Base-by-base conservation (phyloP, 306 rosid genomes). In the Dryas alaskensis region DNA sequence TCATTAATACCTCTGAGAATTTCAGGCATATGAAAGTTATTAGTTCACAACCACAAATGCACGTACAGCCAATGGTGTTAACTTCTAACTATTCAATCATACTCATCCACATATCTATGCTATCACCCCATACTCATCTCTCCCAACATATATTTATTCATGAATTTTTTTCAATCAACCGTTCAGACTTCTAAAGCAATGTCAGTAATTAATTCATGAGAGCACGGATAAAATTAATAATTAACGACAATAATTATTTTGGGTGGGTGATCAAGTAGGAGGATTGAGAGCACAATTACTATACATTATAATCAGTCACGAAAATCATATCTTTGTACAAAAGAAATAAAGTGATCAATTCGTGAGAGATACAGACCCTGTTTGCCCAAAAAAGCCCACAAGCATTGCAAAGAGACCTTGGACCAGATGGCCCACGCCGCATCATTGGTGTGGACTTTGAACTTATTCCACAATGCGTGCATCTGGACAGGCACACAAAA, bases 381-480 rank as follows among this genome's bases (percentile, higher is more conserved):
- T 89, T 93, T 71, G 98, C 89, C 98, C 98, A 93, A 72, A 93
- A 90, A 7, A 93, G 98, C 44, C 98, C 98, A 55, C 98, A 93
- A 37, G 98, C 98, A 69, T 93, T 93, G 89, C 98, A 93, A 47
- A 93, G 97, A 70, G 98, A 84, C 79, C 98, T 89, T 45, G 97
- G 97, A 66, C 98, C 98, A 79, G 92, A 73, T 57, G 98, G 98
- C 25, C 98, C 98, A 17, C 97, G 91, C 80, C 98, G 92, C 98
- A 93, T 93, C 98, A 93, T 93, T 65, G 98, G 98, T 53, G 98
- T 93, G 62, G 83, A 77, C 82, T 89, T 90, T 47, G 97, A 90
- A 81, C 97, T 93, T 85, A 67, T 85, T 84, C 98, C 97, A 45
- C 98, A 93, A 60, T 93, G 94, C 0, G 87, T 86, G 68, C 98